Conservation (phyloP, 371 early-diverging fungal species). For the Rhizomucor miehei region DNA sequence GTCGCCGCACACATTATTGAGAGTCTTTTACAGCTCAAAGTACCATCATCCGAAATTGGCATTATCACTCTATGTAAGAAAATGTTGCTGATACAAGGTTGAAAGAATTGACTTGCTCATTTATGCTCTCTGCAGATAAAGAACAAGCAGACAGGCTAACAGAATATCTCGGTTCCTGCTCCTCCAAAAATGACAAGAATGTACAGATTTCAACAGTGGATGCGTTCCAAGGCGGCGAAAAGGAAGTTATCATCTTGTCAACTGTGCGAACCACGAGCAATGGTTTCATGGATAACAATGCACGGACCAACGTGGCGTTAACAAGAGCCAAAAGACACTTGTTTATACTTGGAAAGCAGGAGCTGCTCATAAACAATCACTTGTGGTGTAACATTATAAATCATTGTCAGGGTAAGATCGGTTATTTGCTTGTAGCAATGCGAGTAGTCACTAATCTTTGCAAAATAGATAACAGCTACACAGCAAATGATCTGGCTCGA, state of each 20-base stretch:
- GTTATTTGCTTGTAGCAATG: background rate
- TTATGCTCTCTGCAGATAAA: conserved; percentile 46
- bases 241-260: conserved; percentile 74
- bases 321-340: conserved; percentile 66
- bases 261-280: conserved; percentile 64
- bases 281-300: conserved; percentile 54
- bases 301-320: conserved; percentile 61
- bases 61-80: conserved; percentile 67
- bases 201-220: conserved; percentile 77
- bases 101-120: too few species aligned
- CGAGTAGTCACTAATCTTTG: background rate
- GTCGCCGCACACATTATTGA: conserved; percentile 42
- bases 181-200: conserved; percentile 15
- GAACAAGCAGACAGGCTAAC: conserved; percentile 61
- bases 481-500: background rate
- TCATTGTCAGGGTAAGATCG: conserved; percentile 39
- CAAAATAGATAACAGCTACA: background rate
- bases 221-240: conserved; percentile 89
- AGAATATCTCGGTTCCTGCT: conserved; percentile 21
- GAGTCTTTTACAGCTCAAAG: conserved; percentile 33
- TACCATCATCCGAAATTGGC: conserved; percentile 53
- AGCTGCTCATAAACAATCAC: conserved; percentile 23
- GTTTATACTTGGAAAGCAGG: conserved; percentile 56
- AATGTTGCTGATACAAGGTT: background rate
- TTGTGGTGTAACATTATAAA: conserved; percentile 37